These are phyloP conservation scores for Penicillium longicatenatum DNA, from an alignment of 495 filamentous ascomycete genomes.

Conservation along the genomic window DNA sequence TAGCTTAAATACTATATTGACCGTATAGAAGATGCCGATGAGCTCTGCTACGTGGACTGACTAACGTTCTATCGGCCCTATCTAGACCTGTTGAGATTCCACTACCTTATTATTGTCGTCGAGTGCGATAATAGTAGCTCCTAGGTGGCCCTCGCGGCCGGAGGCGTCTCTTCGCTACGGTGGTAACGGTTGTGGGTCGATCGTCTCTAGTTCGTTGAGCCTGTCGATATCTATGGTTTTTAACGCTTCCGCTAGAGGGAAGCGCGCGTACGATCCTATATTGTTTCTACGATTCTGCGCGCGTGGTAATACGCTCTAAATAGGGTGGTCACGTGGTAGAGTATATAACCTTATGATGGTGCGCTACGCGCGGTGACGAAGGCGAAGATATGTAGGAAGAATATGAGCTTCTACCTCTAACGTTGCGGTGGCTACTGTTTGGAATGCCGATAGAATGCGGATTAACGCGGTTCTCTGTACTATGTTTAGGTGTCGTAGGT, in stretches of 20 bases:
- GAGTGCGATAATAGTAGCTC: slow-evolving; percentile 13
- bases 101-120: slow-evolving; percentile 7
- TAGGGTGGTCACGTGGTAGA: slow-evolving; percentile 15
- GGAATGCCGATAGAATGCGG: slow-evolving; percentile 8
- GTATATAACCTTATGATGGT: slow-evolving; percentile 13
- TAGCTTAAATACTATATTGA: slow-evolving; percentile 17
- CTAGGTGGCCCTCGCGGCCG: slow-evolving; percentile 17
- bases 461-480: slow-evolving; percentile 6
- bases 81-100: slow-evolving; percentile 21
- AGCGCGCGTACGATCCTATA: slow-evolving; percentile 3
- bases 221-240: slow-evolving; percentile 17
- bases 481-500: slow-evolving; percentile 11
- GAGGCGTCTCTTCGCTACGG: slow-evolving; percentile 23
- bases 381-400: slow-evolving; percentile 9
- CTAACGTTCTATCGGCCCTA: slow-evolving; percentile 25
- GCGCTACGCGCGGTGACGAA: slow-evolving; percentile 10
- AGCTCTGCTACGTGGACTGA: slow-evolving; percentile 28
- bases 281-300: slow-evolving; percentile 17
- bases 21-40: slow-evolving; percentile 23
- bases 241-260: slow-evolving; percentile 20
- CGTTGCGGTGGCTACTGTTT: slow-evolving; percentile 6
- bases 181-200: slow-evolving; percentile 20
- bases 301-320: slow-evolving; percentile 11
- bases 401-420: slow-evolving; percentile 10
- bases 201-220: slow-evolving; percentile 21